Percentiles rank a stretch among this genome's conserved stretches.
phyloP scores from a whole-genome alignment of 2,329 filamentous ascomycete genomes.

The Fusarium sp. region DNA sequence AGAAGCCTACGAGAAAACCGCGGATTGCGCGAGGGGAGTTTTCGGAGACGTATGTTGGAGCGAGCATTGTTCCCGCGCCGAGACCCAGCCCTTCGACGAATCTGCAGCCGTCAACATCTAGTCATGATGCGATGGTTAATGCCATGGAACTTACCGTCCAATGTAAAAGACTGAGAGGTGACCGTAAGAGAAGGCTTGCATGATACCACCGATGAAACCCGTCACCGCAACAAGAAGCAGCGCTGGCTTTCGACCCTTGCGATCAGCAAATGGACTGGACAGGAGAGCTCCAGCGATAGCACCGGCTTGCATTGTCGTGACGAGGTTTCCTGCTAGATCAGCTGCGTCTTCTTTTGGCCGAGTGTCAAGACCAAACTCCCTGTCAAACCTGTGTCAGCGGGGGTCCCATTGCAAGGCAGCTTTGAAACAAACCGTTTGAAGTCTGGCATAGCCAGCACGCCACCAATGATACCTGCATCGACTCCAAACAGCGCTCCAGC shows the following conservation, averaged over 20 bases:
- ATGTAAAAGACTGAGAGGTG: constrained; percentile 44
- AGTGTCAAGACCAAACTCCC: constrained; percentile 40
- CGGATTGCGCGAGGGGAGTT: constrained; percentile 68
- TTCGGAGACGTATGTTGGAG: constrained; percentile 69
- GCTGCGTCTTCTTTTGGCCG: constrained; percentile 18
- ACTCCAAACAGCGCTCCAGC: constrained; percentile 40
- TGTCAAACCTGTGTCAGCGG: rapidly evolving
- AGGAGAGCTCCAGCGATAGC: constrained; percentile 40
- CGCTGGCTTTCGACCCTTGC: constrained; percentile 45
- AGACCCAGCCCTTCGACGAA: constrained; percentile 64
- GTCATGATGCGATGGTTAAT: neutral
- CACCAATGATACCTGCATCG: constrained; percentile 44
- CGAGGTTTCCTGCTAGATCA: constrained; percentile 41
- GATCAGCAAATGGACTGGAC: constrained; percentile 42
- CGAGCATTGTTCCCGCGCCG: constrained; percentile 64
- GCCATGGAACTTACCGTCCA: constrained; percentile 31
- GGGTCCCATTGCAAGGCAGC: rapidly evolving
- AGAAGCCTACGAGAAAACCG: constrained; percentile 68
- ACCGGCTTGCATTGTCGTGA: constrained; percentile 44
- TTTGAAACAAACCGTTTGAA: constrained; percentile 25
- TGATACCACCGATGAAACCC: constrained; percentile 44
- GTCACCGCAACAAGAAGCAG: constrained; percentile 44
- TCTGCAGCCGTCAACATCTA: neutral
- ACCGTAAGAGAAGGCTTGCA: constrained; percentile 47
- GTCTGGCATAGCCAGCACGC: constrained; percentile 42